Percentiles rank a stretch among this genome's conserved stretches.
These are phyloP conservation scores for Penicillium longicatenatum DNA, from an alignment of 495 filamentous ascomycete species.

Conservation along the genomic window DNA sequence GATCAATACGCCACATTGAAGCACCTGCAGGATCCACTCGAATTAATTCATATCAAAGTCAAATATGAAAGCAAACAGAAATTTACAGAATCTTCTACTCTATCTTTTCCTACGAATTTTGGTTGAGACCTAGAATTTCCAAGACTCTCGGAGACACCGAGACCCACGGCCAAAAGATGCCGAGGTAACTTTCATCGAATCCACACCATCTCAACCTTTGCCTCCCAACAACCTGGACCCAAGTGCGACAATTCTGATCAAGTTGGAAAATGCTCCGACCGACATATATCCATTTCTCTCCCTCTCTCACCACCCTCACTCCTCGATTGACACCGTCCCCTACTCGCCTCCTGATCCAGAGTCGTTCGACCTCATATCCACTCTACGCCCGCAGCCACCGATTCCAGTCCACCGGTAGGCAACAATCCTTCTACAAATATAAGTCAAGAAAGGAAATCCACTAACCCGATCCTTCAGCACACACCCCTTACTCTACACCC, in stretches of 20 bases:
- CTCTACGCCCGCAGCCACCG: background rate
- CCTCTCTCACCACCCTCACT: background rate
- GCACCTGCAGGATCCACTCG: no score
- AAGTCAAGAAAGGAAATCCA: background rate
- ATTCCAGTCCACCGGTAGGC: constrained; percentile 1
- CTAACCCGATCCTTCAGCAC: background rate
- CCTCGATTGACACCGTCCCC: background rate
- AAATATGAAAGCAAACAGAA: no score
- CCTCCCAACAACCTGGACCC: constrained; percentile 6
- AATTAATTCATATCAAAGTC: no score
- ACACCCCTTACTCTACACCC: background rate
- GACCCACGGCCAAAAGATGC: constrained; percentile 1
- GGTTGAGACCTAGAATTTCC: background rate
- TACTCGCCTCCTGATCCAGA: background rate
- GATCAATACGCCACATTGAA: no score
- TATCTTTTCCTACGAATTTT: background rate
- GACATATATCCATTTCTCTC: background rate
- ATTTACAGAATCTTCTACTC: background rate
- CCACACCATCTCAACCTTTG: constrained; percentile 9
- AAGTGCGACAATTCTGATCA: background rate
- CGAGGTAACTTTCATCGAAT: constrained; percentile 10
- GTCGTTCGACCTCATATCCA: background rate
- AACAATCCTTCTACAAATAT: background rate
- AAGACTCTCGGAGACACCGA: background rate
- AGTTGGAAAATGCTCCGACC: constrained; percentile 5